These are phyloP conservation scores for Xerocomus spinulosus DNA, from an alignment of 768 basidiomycete species.

Conservation along the genomic window DNA sequence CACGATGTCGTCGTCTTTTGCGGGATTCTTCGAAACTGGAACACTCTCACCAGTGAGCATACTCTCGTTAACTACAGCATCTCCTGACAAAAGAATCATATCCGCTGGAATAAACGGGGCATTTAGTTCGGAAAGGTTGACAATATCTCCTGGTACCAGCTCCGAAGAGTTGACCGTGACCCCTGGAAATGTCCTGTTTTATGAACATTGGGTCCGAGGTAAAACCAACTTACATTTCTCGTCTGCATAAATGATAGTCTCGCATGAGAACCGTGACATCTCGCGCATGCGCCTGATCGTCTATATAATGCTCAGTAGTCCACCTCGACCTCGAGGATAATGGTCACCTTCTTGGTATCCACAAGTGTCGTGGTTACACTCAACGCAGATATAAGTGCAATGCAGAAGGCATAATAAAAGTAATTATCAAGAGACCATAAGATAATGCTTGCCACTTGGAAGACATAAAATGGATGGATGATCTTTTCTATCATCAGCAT, in stretches of 20 bases:
- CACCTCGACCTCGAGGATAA: not conserved
- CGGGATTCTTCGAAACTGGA: constrained; percentile 86
- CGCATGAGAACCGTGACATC: constrained; percentile 88
- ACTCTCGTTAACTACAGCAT: constrained; percentile 97
- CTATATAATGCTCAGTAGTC: constrained; percentile 35
- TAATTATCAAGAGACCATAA: constrained; percentile 96
- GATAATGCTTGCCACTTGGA: constrained; percentile 92
- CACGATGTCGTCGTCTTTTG: constrained; percentile 71
- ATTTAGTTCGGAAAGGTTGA: constrained; percentile 78
- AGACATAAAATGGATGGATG: constrained; percentile 97
- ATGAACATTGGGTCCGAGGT: not conserved
- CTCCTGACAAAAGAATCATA: constrained; percentile 87
- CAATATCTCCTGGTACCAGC: constrained; percentile 88
- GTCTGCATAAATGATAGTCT: constrained; percentile 63
- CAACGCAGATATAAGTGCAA: constrained; percentile 81
- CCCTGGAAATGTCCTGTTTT: constrained; percentile 46
- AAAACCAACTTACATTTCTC: constrained; percentile 56
- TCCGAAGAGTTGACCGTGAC: constrained; percentile 63
- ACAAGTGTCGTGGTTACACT: constrained; percentile 84
- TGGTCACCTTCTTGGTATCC: constrained; percentile 80
- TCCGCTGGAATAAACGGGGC: constrained; percentile 82
- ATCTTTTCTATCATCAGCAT: constrained; percentile 43
- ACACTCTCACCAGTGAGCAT: constrained; percentile 99
- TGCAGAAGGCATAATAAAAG: constrained; percentile 96
- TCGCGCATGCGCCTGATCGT: constrained; percentile 93